Percentiles rank a stretch among this genome's conserved stretches.
These are phyloP conservation scores for Bryoerythrophyllum caledonicum DNA, from an alignment of 225 moss, liverwort and hornwort genomes.

Conservation along the genomic window DNA sequence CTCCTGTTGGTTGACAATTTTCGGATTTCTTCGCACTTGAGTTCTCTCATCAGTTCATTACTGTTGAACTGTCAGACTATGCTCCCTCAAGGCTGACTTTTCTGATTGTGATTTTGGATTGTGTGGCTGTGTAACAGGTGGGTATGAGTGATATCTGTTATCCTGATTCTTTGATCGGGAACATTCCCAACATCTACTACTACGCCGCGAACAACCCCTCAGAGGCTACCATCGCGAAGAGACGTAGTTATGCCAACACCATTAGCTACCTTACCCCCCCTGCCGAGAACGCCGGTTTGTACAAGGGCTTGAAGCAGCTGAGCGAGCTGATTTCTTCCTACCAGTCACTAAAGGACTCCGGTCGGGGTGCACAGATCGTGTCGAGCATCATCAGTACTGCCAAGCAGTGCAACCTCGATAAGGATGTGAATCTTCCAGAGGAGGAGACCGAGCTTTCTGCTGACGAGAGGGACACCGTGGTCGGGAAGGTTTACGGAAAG, in stretches of 20 bases:
- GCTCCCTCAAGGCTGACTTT: no score
- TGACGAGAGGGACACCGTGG: slow-evolving; percentile 81
- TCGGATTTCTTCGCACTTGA: background rate
- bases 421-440: slow-evolving; percentile 76
- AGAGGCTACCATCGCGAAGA: slow-evolving; percentile 95
- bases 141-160: slow-evolving; percentile 99
- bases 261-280: slow-evolving; percentile 99
- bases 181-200: slow-evolving; percentile 99
- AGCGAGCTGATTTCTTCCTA: slow-evolving; percentile 97
- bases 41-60: background rate
- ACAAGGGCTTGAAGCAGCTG: slow-evolving; percentile 96
- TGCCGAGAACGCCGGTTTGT: slow-evolving; percentile 94
- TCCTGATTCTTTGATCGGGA: slow-evolving; percentile 88
- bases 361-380: slow-evolving; percentile 92
- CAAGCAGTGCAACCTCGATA: slow-evolving; percentile 93
- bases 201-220: slow-evolving; percentile 99
- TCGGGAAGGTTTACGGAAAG: slow-evolving; percentile 95
- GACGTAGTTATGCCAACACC: slow-evolving; percentile 97
- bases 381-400: slow-evolving; percentile 94
- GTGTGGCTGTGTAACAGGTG: slow-evolving; percentile 38
- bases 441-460: slow-evolving; percentile 69
- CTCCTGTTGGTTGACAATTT: background rate
- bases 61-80: background rate
- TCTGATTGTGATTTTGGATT: no score
- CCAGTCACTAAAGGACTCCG: slow-evolving; percentile 88